Evolutionary conservation across 192 early-diverging fungal genomes (phyloP).

Genomic region (Backusella tuberculispora): DNA sequence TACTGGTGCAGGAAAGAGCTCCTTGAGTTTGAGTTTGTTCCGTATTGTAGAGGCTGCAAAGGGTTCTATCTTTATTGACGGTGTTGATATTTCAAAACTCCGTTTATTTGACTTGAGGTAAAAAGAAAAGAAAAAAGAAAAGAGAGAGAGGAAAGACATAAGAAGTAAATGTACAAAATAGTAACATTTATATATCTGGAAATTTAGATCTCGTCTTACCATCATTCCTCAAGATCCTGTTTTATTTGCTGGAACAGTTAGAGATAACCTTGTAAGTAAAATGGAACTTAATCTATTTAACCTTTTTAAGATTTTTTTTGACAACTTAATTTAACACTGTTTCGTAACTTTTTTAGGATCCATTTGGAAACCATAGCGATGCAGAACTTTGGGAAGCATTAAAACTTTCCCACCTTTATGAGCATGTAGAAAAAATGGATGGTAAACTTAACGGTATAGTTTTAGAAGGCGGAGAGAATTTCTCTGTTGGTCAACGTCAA

Average conservation of each 20-base stretch:
- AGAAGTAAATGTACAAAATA: no score
- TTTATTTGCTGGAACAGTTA: constrained; percentile 66
- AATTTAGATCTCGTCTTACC: constrained; percentile 58
- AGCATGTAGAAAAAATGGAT: constrained; percentile 60
- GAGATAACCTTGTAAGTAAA: constrained; percentile 45
- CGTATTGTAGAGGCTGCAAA: constrained; percentile 68
- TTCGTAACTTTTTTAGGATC: constrained; percentile 39
- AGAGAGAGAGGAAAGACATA: background rate
- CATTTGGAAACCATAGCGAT: constrained; percentile 52
- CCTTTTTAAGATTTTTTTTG: no score
- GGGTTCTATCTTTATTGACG: constrained; percentile 62
- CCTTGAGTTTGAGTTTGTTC: constrained; percentile 66
- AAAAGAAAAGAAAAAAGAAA: background rate
- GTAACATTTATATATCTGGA: background rate
- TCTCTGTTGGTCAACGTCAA: constrained; percentile 82
- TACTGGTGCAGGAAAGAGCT: constrained; percentile 74
- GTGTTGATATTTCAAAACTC: constrained; percentile 60
- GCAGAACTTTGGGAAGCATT: constrained; percentile 72
- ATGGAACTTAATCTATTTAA: background rate
- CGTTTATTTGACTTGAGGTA: constrained; percentile 44
- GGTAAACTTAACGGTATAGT: constrained; percentile 73
- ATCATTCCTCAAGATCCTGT: constrained; percentile 86
- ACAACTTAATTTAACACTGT: background rate
- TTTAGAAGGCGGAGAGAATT: constrained; percentile 81
- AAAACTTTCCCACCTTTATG: constrained; percentile 68